Conservation (phyloP, 768 basidiomycete species). For the Lactifluus subvellereus region DNA sequence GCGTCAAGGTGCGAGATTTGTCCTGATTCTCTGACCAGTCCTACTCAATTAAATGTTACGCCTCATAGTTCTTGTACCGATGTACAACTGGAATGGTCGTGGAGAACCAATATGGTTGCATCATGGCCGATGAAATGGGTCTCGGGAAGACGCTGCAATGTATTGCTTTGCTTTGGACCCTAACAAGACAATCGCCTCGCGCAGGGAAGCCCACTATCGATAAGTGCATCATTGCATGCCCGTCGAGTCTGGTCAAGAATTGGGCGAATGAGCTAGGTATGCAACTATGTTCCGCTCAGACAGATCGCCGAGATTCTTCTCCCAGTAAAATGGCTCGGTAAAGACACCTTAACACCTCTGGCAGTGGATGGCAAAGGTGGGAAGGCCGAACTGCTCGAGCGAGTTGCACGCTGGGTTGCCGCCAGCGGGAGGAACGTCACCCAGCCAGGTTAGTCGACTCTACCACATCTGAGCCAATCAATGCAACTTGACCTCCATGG, state of each 20-base stretch:
- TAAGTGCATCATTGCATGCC: conserved; percentile 96
- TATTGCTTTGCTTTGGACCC: conserved; percentile 91
- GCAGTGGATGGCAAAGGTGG: conserved; percentile 91
- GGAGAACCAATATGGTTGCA: conserved; percentile 88
- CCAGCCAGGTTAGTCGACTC: conserved; percentile 62
- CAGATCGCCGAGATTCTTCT: neutral
- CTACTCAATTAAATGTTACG: conserved; percentile 5
- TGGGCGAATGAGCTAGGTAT: conserved; percentile 96
- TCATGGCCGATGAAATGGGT: conserved; percentile 99
- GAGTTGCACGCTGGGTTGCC: conserved; percentile 84
- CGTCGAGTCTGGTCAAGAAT: conserved; percentile 93
- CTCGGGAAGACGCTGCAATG: conserved; percentile 96
- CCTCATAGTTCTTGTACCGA: conserved; percentile 82
- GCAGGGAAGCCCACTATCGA: conserved; percentile 85
- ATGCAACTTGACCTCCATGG: neutral
- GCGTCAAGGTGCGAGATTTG: conserved; percentile 72
- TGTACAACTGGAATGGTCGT: conserved; percentile 93
- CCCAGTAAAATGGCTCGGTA: conserved; percentile 95
- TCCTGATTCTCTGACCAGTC: neutral
- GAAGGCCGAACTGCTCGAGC: conserved; percentile 71
- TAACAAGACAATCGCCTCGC: conserved; percentile 91
- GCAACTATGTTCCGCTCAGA: conserved; percentile 25
- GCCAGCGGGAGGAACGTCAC: conserved; percentile 86
- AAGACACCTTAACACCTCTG: conserved; percentile 71
- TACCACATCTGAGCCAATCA: neutral